phyloP scores from a whole-genome alignment of 257 asterid genomes.

The Solanum tacnaense region DNA sequence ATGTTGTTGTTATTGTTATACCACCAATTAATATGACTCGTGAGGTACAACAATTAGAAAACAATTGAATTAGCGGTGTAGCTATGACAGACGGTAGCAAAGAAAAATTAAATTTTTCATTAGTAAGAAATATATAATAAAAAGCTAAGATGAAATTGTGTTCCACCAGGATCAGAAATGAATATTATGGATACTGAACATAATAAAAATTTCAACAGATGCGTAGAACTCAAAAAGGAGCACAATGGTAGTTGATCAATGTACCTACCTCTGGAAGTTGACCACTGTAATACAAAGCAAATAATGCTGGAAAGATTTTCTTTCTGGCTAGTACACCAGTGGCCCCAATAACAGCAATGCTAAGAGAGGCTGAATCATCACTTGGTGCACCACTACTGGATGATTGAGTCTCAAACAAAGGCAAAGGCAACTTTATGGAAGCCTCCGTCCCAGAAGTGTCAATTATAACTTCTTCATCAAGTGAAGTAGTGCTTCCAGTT shows the following conservation, averaged over 20 bases:
- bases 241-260: not conserved
- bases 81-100: not conserved
- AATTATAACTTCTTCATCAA: not conserved
- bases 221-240: not conserved
- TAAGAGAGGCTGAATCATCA: constrained; percentile 22
- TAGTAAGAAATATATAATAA: not conserved
- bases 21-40: not conserved
- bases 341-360: constrained; percentile 45
- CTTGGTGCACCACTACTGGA: not conserved
- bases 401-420: constrained; percentile 2
- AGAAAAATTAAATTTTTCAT: not conserved
- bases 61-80: not conserved
- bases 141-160: not conserved
- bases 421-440: not conserved
- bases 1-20: not conserved
- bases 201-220: not conserved
- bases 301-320: constrained; percentile 46
- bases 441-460: not conserved
- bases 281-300: constrained; percentile 38
- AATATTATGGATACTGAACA: not conserved
- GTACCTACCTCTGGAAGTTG: constrained; percentile 36
- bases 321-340: constrained; percentile 44
- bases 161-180: not conserved
- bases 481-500: not conserved
- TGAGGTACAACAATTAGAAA: not conserved